Base-by-base conservation (phyloP, 2,329 filamentous ascomycete species). In the Rosellinia necatrix region DNA sequence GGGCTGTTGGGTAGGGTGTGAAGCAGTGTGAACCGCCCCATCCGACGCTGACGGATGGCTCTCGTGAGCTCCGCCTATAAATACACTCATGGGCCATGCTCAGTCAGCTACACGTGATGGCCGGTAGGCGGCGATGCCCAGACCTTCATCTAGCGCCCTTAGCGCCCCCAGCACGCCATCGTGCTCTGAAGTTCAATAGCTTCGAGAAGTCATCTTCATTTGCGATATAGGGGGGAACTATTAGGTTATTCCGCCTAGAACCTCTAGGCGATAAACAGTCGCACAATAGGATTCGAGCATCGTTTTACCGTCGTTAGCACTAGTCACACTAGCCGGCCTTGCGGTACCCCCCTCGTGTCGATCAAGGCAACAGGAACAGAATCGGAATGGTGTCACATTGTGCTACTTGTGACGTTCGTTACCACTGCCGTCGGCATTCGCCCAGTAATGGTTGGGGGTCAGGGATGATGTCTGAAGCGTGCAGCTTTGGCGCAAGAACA, bases 71-170 rank as follows among this genome's bases (percentile, higher is more conserved):
- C 50, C 38, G 17, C 32, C 42, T 48, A 30, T 42, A 32, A 48
- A 52, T 43, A 37, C 29, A n/a, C 32, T 35, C 4, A 19, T 24
- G 12, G 29, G 19, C 35, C 5, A 27, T 34, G 34, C 30, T 49
- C n/a, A 10, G 37, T 48, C 24, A 43, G 29, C 38, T 15, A 27
- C 56, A 55, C 48, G 47, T 51, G 49, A 57, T 44, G 32, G 19
- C 35, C 56, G 52, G 52, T 53, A 43, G 22, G 22, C 54, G 49
- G 44, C 53, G 35, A 19, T 24, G 49, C 44, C 49, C 37, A 53
- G 21, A 12, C 29, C 30, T 47, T 19, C 46, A 35, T 13, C 10
- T 34, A 29, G 15, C 12, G 8, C 22, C 37, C n/a, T 24, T 15
- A 7, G 7, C 5, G 17, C n/a, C 6, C 35, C 12, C 17, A 32